phyloP scores from a whole-genome alignment of 176 grass and related monocot species.

The Aechmea fasciata region DNA sequence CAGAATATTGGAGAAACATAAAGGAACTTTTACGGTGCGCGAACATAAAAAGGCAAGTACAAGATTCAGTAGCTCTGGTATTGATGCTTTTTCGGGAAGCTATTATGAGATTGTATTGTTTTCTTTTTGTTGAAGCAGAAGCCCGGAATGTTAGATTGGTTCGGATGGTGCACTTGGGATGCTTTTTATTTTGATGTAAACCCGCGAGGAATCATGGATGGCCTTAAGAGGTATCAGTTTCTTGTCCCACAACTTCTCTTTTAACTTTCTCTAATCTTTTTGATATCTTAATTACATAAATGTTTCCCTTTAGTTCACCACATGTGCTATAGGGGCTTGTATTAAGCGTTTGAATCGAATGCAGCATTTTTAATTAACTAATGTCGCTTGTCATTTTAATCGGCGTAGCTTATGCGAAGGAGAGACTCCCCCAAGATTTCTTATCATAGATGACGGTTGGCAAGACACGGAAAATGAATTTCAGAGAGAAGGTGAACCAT shows the following conservation, averaged over 20 bases:
- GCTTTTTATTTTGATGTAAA: slow-evolving; percentile 28
- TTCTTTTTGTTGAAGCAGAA: slow-evolving; percentile 18
- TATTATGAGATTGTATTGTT: neutral
- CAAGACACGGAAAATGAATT: slow-evolving; percentile 24
- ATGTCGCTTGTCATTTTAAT: neutral
- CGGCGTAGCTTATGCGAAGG: slow-evolving; percentile 12
- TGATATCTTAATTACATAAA: neutral
- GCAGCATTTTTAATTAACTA: neutral
- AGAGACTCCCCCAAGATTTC: slow-evolving; percentile 18
- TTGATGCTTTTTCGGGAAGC: neutral
- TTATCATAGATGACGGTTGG: slow-evolving; percentile 30
- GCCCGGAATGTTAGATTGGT: slow-evolving; percentile 18
- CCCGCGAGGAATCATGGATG: slow-evolving; percentile 21
- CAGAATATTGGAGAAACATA: slow-evolving; percentile 21
- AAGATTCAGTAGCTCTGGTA: neutral
- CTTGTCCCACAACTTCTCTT: neutral
- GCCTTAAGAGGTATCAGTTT: slow-evolving; percentile 13
- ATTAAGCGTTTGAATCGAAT: neutral
- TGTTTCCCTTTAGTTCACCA: neutral
- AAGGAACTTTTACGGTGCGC: slow-evolving; percentile 21
- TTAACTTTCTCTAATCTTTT: neutral
- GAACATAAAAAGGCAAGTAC: slow-evolving; percentile 18
- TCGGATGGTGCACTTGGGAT: slow-evolving; percentile 31
- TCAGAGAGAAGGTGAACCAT: slow-evolving; percentile 21
- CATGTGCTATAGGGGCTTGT: neutral